phyloP scores from a whole-genome alignment of 1,284 basidiomycete species.

The Sphaerobolus stellatus region DNA sequence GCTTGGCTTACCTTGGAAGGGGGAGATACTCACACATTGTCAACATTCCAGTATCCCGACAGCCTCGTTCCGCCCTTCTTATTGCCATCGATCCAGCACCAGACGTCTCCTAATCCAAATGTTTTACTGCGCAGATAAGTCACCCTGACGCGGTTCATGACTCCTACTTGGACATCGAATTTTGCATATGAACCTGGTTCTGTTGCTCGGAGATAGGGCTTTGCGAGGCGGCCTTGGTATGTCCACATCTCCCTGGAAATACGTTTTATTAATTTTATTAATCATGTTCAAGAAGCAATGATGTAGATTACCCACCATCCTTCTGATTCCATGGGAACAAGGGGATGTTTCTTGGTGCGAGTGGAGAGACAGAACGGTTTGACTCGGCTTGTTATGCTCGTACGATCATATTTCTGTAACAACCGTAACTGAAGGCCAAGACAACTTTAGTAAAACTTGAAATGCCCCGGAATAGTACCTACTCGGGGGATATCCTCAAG shows the following conservation, averaged over 20 bases:
- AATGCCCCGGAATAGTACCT: conserved; percentile 21
- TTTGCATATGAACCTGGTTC: conserved; percentile 14
- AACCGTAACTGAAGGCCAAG: conserved; percentile 30
- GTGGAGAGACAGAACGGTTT: conserved; percentile 23
- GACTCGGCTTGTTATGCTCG: conserved; percentile 34
- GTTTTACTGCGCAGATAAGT: conserved; percentile 37
- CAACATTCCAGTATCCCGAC: conserved; percentile 33
- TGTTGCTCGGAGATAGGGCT: conserved; percentile 15
- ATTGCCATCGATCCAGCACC: conserved; percentile 42
- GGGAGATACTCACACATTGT: conserved; percentile 25
- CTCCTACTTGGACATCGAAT: conserved; percentile 15
- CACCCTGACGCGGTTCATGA: conserved; percentile 31
- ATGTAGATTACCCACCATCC: conserved; percentile 8
- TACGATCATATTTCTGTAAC: conserved; percentile 33
- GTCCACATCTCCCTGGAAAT: conserved; percentile 11
- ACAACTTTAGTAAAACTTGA: conserved; percentile 20
- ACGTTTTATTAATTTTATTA: background rate
- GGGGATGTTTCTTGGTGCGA: conserved; percentile 16
- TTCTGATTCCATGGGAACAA: conserved; percentile 8
- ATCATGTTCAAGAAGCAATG: background rate
- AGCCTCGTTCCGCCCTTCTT: conserved; percentile 30
- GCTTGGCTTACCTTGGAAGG: background rate
- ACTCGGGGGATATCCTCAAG: conserved; percentile 34
- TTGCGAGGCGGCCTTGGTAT: conserved; percentile 4
- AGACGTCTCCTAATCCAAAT: conserved; percentile 36